Evolutionary conservation across 257 asterid species (phyloP).

Genomic region (Gardenia jasminoides): DNA sequence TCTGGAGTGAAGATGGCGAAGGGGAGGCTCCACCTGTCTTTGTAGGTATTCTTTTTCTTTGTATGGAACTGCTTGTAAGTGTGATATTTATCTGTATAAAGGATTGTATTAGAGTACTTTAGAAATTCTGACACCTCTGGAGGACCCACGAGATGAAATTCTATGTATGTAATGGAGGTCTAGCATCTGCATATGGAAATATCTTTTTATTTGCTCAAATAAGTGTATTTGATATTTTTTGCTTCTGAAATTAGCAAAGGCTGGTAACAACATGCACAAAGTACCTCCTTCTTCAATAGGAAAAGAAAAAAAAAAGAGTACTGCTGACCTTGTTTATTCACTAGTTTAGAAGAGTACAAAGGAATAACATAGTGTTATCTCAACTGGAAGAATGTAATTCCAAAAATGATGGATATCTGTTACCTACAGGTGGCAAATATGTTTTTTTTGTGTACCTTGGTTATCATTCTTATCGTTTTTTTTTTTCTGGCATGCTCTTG

Average conservation of each 20-base stretch:
- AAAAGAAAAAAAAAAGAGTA: not conserved
- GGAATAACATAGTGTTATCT: no score
- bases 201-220: no score
- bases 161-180: not conserved
- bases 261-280: no score
- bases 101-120: not conserved
- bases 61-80: constrained; percentile 8
- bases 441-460: not conserved
- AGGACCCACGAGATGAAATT: not conserved
- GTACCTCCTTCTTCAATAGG: not conserved
- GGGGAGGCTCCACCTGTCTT: constrained; percentile 99
- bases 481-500: not conserved
- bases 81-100: not conserved
- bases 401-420: not conserved
- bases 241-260: no score
- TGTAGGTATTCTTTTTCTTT: constrained; percentile 69
- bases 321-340: not conserved
- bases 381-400: not conserved
- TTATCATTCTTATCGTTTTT: not conserved
- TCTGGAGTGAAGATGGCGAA: constrained; percentile 96
- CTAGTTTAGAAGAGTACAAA: not conserved
- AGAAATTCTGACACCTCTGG: not conserved
- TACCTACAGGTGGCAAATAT: not conserved
- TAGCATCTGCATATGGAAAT: no score
- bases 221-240: no score